Base-by-base conservation (phyloP, 2,329 filamentous ascomycete genomes). In the Fusarium tuaranense region DNA sequence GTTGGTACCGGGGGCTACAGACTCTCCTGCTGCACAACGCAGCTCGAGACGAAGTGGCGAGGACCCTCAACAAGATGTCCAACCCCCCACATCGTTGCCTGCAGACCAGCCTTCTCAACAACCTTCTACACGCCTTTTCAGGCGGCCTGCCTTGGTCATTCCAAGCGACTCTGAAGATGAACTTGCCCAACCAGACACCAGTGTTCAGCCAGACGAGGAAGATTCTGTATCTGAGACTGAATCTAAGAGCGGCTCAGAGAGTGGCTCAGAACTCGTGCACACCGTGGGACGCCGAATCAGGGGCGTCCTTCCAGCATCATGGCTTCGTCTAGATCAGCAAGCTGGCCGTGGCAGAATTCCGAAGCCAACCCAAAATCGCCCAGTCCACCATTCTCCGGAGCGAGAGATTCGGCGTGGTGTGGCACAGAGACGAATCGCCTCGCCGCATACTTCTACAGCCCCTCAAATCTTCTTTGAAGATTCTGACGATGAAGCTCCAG, bases 221-320 rank as follows among this genome's bases (percentile, higher is more conserved):
- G 69, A 63, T 30, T 69, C 63, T 20, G 79, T 74, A 20, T 73
- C 74, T 9, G 80, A 79, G n/a, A 74, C 78, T 5, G 78, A 76
- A n/a, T 82, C 83, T 12, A 82, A 82, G 6, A 85, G 82, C 57
- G 87, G 86, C 18, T 75, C 72, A 5, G 72, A 73, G 39, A 85
- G 82, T 60, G 87, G 86, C 5, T 82, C 82, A 2, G 85, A 88
- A 27, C 77, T 82, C 14, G 83, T 82, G n/a, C 80, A 84, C 30
- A 79, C 77, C 22, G 82, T 84, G 66, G 83, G 83, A 39, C 86
- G 82, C 63, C 84, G 85, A 62, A 89, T 92, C 58, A 86, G 86
- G 63, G 90, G 91, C 25, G 90, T 92, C 9, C 84, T 92, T 53
- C 91, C 91, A 44, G 91, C 91, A n/a, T 93, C 91, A 7, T 92